Conservation (phyloP, 2,329 filamentous ascomycete genomes). For the Ascochyta lentis region DNA sequence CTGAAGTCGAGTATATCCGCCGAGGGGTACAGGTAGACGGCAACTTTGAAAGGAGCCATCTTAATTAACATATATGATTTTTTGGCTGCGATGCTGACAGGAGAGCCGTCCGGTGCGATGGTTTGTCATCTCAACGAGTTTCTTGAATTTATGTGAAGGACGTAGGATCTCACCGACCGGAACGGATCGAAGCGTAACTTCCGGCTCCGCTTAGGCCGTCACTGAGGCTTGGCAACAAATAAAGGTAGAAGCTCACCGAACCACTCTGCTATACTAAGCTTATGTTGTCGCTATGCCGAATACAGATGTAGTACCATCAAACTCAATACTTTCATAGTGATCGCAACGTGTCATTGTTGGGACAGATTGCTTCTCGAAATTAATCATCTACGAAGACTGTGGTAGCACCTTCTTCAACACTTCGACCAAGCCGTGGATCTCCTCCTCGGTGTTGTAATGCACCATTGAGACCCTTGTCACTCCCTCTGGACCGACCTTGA, state of each 20-base stretch:
- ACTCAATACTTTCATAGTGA: background rate
- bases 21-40: slow-evolving; percentile 47
- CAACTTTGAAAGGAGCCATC: slow-evolving; percentile 46
- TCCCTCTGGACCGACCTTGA: slow-evolving; percentile 66
- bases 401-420: slow-evolving; percentile 60
- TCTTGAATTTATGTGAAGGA: background rate
- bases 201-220: background rate
- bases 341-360: background rate
- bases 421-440: slow-evolving; percentile 61
- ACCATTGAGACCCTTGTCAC: slow-evolving; percentile 74
- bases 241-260: background rate
- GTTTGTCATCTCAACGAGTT: background rate
- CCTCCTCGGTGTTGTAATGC: slow-evolving; percentile 74
- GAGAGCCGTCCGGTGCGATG: background rate
- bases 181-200: slow-evolving; percentile 2
- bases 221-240: background rate
- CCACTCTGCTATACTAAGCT: background rate
- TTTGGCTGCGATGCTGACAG: background rate
- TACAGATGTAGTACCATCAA: background rate
- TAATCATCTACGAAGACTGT: background rate
- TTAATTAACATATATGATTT: background rate
- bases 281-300: background rate
- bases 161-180: background rate
- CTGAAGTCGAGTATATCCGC: slow-evolving; percentile 53
- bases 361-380: background rate